Evolutionary conservation across 495 filamentous ascomycete genomes (phyloP).

Genomic region (Lasiosphaeris hirsuta): DNA sequence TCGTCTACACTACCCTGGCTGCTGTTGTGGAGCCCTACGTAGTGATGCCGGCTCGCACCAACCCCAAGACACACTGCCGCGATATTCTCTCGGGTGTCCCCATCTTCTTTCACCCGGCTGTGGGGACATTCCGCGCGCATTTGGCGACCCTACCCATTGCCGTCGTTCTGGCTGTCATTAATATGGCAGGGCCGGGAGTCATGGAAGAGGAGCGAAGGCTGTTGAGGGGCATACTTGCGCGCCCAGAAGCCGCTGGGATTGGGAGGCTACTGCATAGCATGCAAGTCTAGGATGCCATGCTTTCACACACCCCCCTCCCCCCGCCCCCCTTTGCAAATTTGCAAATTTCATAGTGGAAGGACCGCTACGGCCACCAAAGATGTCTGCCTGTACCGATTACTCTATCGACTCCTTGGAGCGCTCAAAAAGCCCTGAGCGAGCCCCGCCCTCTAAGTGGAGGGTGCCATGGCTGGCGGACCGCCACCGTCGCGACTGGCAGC

Average conservation of each 20-base stretch:
- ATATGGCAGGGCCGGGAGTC: background rate
- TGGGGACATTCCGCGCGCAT: conserved; percentile 3
- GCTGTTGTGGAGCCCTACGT: background rate
- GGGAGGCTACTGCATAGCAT: background rate
- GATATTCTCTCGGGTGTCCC: conserved; percentile 1
- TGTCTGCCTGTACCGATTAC: too few relatives aligned
- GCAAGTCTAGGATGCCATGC: background rate
- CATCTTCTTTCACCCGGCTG: conserved; percentile 1
- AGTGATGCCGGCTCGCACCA: conserved; percentile 2
- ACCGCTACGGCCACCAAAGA: too few relatives aligned
- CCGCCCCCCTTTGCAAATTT: too few relatives aligned
- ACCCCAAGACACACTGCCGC: background rate
- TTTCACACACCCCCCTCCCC: too few relatives aligned
- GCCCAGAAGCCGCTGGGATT: conserved; percentile 2
- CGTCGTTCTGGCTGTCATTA: background rate
- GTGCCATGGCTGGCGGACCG: too few relatives aligned
- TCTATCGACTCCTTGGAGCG: too few relatives aligned
- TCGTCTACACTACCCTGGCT: conserved; percentile 3
- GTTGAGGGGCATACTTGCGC: conserved; percentile 1
- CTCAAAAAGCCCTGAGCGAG: too few relatives aligned
- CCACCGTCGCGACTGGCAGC: too few relatives aligned
- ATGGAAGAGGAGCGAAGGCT: background rate
- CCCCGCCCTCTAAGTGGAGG: too few relatives aligned
- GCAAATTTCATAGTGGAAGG: too few relatives aligned
- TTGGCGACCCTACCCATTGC: conserved; percentile 1